These are phyloP conservation scores for Globisporangium rhizosaccharum DNA, from an alignment of 352 stramenopile species.

Conservation along the genomic window DNA sequence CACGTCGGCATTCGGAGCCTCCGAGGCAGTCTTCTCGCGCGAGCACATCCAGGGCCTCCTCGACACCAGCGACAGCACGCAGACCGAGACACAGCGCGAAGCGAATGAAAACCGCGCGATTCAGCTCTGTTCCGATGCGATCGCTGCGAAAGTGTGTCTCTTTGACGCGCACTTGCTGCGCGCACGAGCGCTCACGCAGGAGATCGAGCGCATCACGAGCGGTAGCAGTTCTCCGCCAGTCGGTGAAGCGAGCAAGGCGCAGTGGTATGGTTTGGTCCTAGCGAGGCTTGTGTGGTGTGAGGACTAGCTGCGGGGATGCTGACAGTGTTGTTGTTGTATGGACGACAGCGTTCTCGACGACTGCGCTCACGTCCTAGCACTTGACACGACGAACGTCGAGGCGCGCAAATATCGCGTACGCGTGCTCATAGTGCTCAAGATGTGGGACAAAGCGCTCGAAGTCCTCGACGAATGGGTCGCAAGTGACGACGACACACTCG, in stretches of 20 bases:
- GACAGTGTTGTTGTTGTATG: not conserved
- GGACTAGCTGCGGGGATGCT: too few relatives aligned
- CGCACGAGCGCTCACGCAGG: slow-evolving; percentile 9
- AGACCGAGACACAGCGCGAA: not conserved
- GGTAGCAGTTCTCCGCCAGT: not conserved
- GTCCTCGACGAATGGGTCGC: slow-evolving; percentile 3
- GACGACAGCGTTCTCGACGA: slow-evolving; percentile 13
- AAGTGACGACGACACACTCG: not conserved
- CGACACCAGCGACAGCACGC: not conserved
- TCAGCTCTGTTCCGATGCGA: slow-evolving; percentile 14
- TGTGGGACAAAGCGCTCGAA: slow-evolving; percentile 17
- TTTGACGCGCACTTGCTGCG: slow-evolving; percentile 15
- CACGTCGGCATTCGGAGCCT: not conserved
- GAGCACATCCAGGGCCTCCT: slow-evolving; percentile 7
- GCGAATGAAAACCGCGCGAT: slow-evolving; percentile 7
- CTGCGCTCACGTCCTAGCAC: slow-evolving; percentile 10
- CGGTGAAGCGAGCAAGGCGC: not conserved
- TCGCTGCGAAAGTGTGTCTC: slow-evolving; percentile 14
- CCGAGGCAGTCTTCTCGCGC: slow-evolving; percentile 6
- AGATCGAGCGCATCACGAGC: slow-evolving; percentile 4
- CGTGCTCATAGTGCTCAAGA: slow-evolving; percentile 9
- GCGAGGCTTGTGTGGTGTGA: not conserved
- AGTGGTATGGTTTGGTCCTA: slow-evolving; percentile 2
- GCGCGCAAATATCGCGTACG: slow-evolving; percentile 12
- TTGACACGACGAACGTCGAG: slow-evolving; percentile 14